Evolutionary conservation across 2,329 filamentous ascomycete species (phyloP), one percentile per base, ranked within the genome.

Genomic region (Anthostomella pinea): DNA sequence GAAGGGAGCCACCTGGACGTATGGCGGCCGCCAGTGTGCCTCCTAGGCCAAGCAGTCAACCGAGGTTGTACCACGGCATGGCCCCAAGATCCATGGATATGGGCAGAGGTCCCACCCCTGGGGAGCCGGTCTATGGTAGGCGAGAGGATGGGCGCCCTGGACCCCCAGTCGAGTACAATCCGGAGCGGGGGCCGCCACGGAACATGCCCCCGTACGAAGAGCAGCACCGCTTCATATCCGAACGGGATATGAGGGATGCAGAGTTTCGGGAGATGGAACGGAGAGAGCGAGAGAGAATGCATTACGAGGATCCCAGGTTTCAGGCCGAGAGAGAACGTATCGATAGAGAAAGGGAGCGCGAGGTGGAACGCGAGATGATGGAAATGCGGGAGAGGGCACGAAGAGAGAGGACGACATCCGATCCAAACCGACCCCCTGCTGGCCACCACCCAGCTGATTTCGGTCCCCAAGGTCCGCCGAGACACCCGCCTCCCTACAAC

Each of bases 131-230:
- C 32, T 79, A 77, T 46, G 58, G 54, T 8, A 67, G 71, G 24
- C 65, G 71, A 28, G 75, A 79, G 16, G 74, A 79, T 16, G 52
- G 63, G 32, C 60, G 62, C 4, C 62, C 46, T 25, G 63, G 46
- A 33, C 63, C 54, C 48, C 36, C n/a, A n/a, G n/a, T 63, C 30
- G 75, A 79, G 35, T 79, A 78, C 51, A 74, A 75, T 41, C 66
- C 68, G 0, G 76, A 80, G 29, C 66, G 72, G 34, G 62, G 65
- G 2, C 62, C 66, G 4, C 58, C 61, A 15, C 56, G 61, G 9
- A 61, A 65, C 3, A 49, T 69, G 10, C 69, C 73, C 30, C n/a
- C n/a, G n/a, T 77, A 73, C 46, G 76, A 81, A 38, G 75, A 79
- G 14, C 70, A 66, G 31, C 63, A 73, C 27, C 78, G 68, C 38